A percentile compares a stretch with the other conserved stretches of the same genome.
Evolutionary conservation across 805 yeast genomes (phyloP).

Genomic region (Barnettozyma sucrosica): DNA sequence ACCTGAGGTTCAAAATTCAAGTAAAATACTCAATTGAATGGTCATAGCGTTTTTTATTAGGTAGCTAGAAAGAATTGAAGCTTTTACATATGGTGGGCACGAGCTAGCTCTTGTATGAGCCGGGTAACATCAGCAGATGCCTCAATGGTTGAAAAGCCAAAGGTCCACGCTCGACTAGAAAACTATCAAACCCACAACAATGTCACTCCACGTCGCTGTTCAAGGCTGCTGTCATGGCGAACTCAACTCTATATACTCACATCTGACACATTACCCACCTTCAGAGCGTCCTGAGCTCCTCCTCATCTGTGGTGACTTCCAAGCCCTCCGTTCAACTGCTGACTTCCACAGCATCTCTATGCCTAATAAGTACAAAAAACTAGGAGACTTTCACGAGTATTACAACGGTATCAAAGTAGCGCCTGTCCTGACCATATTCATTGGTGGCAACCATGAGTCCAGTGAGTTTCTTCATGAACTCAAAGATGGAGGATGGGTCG

Average conservation of each 20-base stretch:
- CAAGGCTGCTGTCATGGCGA: slow-evolving; percentile 93
- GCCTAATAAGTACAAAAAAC: slow-evolving; percentile 64
- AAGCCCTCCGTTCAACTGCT: slow-evolving; percentile 57
- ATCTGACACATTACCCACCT: slow-evolving; percentile 22
- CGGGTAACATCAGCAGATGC: no score
- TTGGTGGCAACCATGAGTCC: slow-evolving; percentile 96
- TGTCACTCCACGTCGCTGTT: slow-evolving; percentile 46
- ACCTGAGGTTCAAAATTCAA: no score
- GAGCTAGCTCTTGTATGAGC: no score
- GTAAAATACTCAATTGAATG: no score
- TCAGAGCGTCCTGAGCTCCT: slow-evolving; percentile 45
- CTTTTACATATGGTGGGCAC: no score
- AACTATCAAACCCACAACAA: not conserved
- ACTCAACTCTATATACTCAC: slow-evolving; percentile 49
- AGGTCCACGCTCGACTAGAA: no score
- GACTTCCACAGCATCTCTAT: slow-evolving; percentile 72
- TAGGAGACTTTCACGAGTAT: slow-evolving; percentile 80
- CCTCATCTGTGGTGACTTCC: slow-evolving; percentile 88
- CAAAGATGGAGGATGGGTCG: slow-evolving; percentile 88
- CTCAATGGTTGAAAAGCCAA: no score
- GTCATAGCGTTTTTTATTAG: no score
- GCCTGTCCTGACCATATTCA: slow-evolving; percentile 71
- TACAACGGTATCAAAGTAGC: slow-evolving; percentile 56
- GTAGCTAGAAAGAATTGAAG: no score
- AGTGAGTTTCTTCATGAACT: slow-evolving; percentile 70